Conservation (phyloP, 1,284 basidiomycete species). For the Ustilago nuda region DNA sequence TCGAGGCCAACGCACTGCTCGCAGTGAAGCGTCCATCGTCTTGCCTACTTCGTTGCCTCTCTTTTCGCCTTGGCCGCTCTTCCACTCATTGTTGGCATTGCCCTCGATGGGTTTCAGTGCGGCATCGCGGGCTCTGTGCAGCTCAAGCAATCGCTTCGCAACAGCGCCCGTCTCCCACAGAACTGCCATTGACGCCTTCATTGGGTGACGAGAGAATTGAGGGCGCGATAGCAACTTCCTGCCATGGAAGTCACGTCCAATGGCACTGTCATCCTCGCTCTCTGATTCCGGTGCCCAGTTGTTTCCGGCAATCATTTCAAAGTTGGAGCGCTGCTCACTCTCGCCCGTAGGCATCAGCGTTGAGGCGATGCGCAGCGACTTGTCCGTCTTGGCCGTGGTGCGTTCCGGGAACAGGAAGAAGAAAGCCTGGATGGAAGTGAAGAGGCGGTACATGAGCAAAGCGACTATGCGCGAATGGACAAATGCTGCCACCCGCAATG, state of each 20-base stretch:
- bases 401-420: slow-evolving; percentile 47
- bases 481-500: slow-evolving; percentile 50
- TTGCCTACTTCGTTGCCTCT: slow-evolving; percentile 55
- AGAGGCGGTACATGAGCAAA: slow-evolving; percentile 52
- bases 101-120: slow-evolving; percentile 43
- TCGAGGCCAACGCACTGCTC: slow-evolving; percentile 57
- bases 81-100: slow-evolving; percentile 7
- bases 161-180: slow-evolving; percentile 47
- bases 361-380: slow-evolving; percentile 48
- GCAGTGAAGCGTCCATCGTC: slow-evolving; percentile 46
- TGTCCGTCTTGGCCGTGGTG: slow-evolving; percentile 40
- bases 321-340: slow-evolving; percentile 45
- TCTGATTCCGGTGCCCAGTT: slow-evolving; percentile 33
- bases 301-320: slow-evolving; percentile 49
- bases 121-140: slow-evolving; percentile 47
- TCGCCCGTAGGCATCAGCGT: slow-evolving; percentile 50
- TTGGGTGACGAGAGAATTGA: slow-evolving; percentile 48
- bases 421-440: slow-evolving; percentile 49
- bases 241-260: slow-evolving; percentile 41
- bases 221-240: slow-evolving; percentile 40
- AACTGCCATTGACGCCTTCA: slow-evolving; percentile 52
- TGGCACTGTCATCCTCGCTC: slow-evolving; percentile 43
- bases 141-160: slow-evolving; percentile 27
- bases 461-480: slow-evolving; percentile 45
- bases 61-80: slow-evolving; percentile 38